Base-by-base conservation (phyloP, 352 stramenopile genomes). In the Phytophthora constricta region DNA sequence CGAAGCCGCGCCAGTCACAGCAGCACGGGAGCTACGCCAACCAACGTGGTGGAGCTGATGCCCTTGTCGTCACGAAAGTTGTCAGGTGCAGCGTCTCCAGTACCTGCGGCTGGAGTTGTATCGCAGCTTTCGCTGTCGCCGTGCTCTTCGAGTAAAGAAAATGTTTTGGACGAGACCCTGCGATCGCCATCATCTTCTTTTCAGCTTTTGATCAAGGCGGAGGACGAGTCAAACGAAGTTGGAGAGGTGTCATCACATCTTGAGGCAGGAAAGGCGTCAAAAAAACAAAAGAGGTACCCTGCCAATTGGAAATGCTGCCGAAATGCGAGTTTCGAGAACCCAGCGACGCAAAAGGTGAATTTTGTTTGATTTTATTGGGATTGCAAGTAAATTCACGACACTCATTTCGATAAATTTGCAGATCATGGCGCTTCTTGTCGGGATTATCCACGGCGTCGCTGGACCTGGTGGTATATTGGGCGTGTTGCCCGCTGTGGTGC, bases 391-490 rank as follows among this genome's bases (percentile, higher is more conserved):
- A 31, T 28, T 14, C 43, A 5, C 22, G 10, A 50, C 43, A 5
- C 5, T n/a, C 10, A 27, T 4, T 20, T 45, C 20, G 7, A 58
- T 47, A 20, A 23, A 34, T 39, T 19, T 53, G 42, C 34, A 87
- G 80, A 74, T 87, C 61, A 84, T 95, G 28, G 89, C 93, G 25
- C 45, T 97, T 10, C 56, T 85, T 19, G 83, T 95, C 16, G 93
- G 93, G 26, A 80, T 98, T 41, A 67, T 98, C 26, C 92, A 98
- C 63, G 94, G 94, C 14, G 65, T 98, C 7, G 90, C 94, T 3
- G 86, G 86, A 9, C 82, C 86, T 0, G 86, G 86, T n/a, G 84
- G 89, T 77, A 34, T 82, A 95, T 97, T 53, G 86, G 90, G 48
- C n/a, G 87, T 98, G 16, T 81, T 98, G 16, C 93, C 93, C 0